phyloP scores from a whole-genome alignment of 352 stramenopile species.

The Phytopythium boreale region DNA sequence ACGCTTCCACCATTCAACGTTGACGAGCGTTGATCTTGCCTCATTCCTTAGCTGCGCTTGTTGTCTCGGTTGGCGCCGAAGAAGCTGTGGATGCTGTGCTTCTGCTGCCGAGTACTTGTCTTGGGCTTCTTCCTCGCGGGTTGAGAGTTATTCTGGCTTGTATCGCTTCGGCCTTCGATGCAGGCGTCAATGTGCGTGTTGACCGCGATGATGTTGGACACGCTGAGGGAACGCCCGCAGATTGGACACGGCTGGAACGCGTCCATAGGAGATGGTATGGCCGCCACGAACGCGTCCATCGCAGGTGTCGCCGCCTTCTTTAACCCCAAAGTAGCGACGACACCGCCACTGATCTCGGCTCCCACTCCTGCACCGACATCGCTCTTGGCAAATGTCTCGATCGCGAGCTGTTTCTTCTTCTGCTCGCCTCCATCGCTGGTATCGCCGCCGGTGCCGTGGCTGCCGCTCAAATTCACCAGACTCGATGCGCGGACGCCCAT shows the following conservation, averaged over 20 bases:
- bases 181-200: conserved; percentile 67
- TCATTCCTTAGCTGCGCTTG: not conserved
- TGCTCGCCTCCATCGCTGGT: conserved; percentile 11
- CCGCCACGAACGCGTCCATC: conserved; percentile 11
- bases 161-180: conserved; percentile 14
- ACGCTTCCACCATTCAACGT: not conserved
- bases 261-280: conserved; percentile 4
- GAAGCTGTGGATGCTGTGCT: conserved; percentile 26
- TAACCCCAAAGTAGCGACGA: not conserved
- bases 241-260: conserved; percentile 51
- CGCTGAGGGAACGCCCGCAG: conserved; percentile 51
- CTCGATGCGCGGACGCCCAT: conserved; percentile 60
- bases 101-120: conserved; percentile 10
- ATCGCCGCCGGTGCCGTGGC: conserved; percentile 2
- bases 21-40: not conserved
- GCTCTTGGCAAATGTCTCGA: conserved; percentile 39
- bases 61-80: conserved; percentile 8
- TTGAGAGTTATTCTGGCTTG: not conserved
- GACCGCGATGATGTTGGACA: conserved; percentile 45
- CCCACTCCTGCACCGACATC: conserved; percentile 1
- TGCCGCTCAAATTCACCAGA: conserved; percentile 25
- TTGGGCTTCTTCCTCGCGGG: conserved; percentile 12
- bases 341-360: not conserved
- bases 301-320: conserved; percentile 1
- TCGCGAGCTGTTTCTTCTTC: conserved; percentile 43